Evolutionary conservation across 2,329 filamentous ascomycete species (phyloP).

Genomic region (Xylariaceae sp.): DNA sequence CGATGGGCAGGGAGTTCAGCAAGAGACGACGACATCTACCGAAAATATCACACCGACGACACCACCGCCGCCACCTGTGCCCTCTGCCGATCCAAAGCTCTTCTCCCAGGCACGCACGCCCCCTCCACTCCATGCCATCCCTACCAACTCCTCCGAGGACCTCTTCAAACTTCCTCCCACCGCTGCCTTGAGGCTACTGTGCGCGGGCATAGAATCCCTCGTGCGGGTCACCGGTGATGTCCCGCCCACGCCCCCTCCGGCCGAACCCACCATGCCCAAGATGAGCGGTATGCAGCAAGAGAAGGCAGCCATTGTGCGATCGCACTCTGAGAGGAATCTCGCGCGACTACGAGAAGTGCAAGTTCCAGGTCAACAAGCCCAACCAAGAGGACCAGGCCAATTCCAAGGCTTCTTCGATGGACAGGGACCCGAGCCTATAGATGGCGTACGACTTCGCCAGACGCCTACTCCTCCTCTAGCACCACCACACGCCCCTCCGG

Average conservation of each 20-base stretch:
- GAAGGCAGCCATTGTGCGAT: conserved; percentile 57
- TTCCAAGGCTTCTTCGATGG: conserved; percentile 20
- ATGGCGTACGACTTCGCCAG: conserved; percentile 51
- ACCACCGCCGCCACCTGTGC: conserved; percentile 36
- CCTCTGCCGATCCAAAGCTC: conserved; percentile 35
- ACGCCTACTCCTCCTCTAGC: conserved; percentile 22
- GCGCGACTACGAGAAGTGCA: conserved; percentile 37
- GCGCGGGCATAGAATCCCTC: conserved; percentile 65
- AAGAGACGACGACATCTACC: conserved; percentile 8
- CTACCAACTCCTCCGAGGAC: conserved; percentile 50
- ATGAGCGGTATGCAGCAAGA: conserved; percentile 61
- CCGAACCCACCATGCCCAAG: conserved; percentile 58
- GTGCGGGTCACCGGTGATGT: conserved; percentile 73
- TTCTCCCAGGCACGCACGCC: conserved; percentile 30
- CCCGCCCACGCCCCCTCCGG: conserved; percentile 71
- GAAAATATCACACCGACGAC: conserved; percentile 27
- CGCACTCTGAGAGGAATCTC: conserved; percentile 53
- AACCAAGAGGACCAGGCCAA: neutral
- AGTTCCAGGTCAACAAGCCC: neutral
- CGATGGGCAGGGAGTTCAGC: conserved; percentile 8
- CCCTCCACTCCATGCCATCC: conserved; percentile 42
- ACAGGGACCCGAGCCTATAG: conserved; percentile 38
- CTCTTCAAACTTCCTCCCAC: conserved; percentile 69
- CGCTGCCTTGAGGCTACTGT: conserved; percentile 76
- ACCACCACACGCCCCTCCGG: conserved; percentile 28